These are phyloP conservation scores for Collybiopsis confluens DNA, from an alignment of 768 basidiomycete species.

Conservation along the genomic window DNA sequence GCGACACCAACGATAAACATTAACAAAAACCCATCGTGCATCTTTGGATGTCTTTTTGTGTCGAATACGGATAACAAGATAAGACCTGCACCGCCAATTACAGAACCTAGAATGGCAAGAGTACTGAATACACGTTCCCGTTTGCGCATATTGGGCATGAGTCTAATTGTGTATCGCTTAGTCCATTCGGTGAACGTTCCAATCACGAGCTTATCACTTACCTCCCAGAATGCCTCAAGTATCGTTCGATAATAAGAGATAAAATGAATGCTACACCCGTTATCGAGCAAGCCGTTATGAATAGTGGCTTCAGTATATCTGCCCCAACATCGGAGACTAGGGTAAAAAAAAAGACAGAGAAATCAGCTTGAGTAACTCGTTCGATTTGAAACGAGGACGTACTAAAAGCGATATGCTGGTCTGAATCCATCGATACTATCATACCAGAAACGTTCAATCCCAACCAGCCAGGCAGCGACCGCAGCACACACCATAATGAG, in stretches of 20 bases:
- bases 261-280: conserved; percentile 61
- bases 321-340: conserved; percentile 70
- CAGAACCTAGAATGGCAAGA: conserved; percentile 57
- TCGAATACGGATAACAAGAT: conserved; percentile 72
- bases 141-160: conserved; percentile 54
- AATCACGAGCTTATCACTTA: conserved; percentile 23
- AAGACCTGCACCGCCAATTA: conserved; percentile 62
- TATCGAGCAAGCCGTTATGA: conserved; percentile 60
- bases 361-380: too few species aligned
- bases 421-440: conserved; percentile 46
- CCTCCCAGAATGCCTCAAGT: conserved; percentile 63
- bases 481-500: conserved; percentile 36
- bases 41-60: conserved; percentile 44
- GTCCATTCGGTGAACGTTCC: too few species aligned
- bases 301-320: conserved; percentile 68
- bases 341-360: too few species aligned
- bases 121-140: conserved; percentile 50
- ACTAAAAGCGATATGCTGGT: conserved; percentile 51
- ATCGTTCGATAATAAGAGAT: conserved; percentile 56
- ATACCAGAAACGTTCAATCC: too few species aligned
- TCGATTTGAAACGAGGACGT: too few species aligned
- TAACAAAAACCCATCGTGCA: conserved; percentile 61
- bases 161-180: conserved; percentile 34
- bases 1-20: conserved; percentile 72
- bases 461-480: too few species aligned